Base-by-base conservation (phyloP, 2,329 filamentous ascomycete species). In the Xylaria sp. region DNA sequence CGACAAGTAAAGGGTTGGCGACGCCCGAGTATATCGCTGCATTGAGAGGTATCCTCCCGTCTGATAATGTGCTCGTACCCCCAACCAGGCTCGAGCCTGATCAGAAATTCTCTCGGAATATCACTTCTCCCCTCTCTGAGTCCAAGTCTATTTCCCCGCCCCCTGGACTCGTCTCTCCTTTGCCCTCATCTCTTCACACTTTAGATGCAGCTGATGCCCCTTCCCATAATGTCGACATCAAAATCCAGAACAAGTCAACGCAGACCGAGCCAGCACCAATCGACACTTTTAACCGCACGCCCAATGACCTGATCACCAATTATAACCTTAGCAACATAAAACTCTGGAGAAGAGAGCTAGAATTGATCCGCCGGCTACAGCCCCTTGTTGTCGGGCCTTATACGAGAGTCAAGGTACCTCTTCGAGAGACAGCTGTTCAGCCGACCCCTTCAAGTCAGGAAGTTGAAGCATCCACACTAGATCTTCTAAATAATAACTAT, bases 291-390 rank as follows among this genome's bases (percentile, higher is more conserved):
- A 46, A 46, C 10, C 12, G 12, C n/a, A 31, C 23, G 13, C 39
- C 28, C 15, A 23, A 28, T 1, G n/a, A 10, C 6, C 39, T 20
- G 31, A 41, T 13, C 10, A 12, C 34, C 13, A n/a, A 44, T 12
- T n/a, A 54, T 52, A 6, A 9, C 20, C 1, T 62, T 39, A 50
- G 57, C 46, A 31, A 69, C 18, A 18, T 9, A 13, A 55, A 65
- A 55, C 54, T 69, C 37, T 72, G 69, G 69, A 28, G 52, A 31
- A 62, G 64, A 12, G 69, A 69, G 15, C 34, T 72, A 6, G 64
- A 67, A 52, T 56, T 46, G 18, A 67, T 69, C 15, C 69, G 69
- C 13, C 69, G 69, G 31, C 50, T 12, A 37, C 18, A 57, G 34
- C 69, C 69, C 23, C 48, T 69, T 9, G 28, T 65, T 13, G 6